These are phyloP conservation scores for Skeletonema tropicum DNA, from an alignment of 108 stramenopile genomes.

Conservation along the genomic window DNA sequence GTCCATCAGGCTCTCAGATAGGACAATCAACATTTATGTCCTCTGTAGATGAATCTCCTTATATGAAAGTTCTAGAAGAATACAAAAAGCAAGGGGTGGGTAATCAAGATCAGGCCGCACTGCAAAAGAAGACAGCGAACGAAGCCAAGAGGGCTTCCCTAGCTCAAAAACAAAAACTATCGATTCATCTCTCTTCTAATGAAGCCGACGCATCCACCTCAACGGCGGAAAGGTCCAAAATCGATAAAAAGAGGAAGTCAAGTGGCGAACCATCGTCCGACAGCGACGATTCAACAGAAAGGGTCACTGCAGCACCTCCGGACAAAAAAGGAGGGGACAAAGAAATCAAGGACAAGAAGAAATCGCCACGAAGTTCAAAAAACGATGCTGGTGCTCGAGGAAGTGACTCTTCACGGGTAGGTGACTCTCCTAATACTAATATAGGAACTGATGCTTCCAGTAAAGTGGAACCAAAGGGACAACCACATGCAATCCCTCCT, in stretches of 20 bases:
- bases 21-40: background rate
- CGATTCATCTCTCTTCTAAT: conserved; percentile 3
- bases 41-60: background rate
- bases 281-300: background rate
- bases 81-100: background rate
- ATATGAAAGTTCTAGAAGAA: background rate
- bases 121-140: background rate
- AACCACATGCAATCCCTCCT: background rate
- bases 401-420: background rate
- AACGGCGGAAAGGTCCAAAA: background rate
- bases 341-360: background rate
- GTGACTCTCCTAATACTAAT: background rate
- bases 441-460: background rate
- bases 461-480: background rate
- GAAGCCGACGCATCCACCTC: background rate
- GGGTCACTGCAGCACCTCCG: background rate
- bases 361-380: background rate
- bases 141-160: conserved; percentile 3
- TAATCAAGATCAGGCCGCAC: background rate
- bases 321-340: background rate
- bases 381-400: background rate
- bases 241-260: background rate
- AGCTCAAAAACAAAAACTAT: conserved; percentile 3
- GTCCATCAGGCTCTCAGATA: background rate
- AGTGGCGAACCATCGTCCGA: background rate